Evolutionary conservation across 2,329 filamentous ascomycete species (phyloP).

Genomic region (Epicoccum nigrum): DNA sequence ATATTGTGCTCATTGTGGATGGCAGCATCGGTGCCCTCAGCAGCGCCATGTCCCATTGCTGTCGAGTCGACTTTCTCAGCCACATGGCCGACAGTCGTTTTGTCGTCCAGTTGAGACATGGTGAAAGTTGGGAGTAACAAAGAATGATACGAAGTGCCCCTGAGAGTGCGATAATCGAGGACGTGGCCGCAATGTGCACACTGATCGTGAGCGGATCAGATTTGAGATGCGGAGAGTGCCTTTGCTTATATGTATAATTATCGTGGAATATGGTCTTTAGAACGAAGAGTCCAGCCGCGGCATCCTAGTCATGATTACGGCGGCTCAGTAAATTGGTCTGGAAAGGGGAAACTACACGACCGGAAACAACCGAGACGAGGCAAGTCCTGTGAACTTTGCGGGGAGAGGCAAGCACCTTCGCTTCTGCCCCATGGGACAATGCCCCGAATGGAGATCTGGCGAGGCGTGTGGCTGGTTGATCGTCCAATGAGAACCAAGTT

Average conservation of each 20-base stretch:
- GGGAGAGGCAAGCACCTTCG: constrained; percentile 23
- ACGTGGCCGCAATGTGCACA: constrained; percentile 1
- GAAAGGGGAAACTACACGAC: constrained; percentile 17
- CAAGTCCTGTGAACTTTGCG: constrained; percentile 24
- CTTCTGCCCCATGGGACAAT: constrained; percentile 15
- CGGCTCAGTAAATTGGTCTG: constrained; percentile 20
- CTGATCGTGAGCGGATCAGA: neutral
- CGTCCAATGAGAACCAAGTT: constrained; percentile 18
- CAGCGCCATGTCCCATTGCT: constrained; percentile 16
- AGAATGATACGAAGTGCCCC: neutral
- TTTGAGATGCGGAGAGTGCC: neutral
- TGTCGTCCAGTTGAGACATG: constrained; percentile 21
- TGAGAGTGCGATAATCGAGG: constrained; percentile 1
- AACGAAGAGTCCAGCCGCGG: constrained; percentile 13
- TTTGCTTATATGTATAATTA: constrained; percentile 15
- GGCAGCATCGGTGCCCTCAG: constrained; percentile 29
- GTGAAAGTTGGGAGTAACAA: neutral
- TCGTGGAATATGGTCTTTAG: constrained; percentile 5
- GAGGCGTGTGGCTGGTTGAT: constrained; percentile 11
- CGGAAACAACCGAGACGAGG: constrained; percentile 20
- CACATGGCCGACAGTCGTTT: constrained; percentile 25
- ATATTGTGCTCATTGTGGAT: constrained; percentile 54
- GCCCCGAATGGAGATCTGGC: constrained; percentile 25
- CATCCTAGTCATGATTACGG: constrained; percentile 13
- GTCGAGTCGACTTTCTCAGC: constrained; percentile 26